Percentiles rank a stretch among this genome's conserved stretches.
These are phyloP conservation scores for Globisporangium megalacanthum DNA, from an alignment of 352 stramenopile genomes.

Conservation along the genomic window DNA sequence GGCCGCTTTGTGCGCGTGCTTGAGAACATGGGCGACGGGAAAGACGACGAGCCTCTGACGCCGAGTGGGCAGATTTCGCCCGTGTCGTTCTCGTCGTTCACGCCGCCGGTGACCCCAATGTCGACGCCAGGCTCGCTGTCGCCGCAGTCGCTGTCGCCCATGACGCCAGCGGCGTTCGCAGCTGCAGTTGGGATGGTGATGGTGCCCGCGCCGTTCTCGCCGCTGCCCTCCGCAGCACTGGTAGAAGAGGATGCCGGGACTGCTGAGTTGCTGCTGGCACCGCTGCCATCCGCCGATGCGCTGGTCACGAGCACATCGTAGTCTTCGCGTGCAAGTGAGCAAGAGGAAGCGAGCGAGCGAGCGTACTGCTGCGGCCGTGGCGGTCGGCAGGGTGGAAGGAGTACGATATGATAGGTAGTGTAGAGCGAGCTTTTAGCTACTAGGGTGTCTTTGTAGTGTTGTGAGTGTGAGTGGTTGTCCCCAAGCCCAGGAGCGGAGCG, in stretches of 20 bases:
- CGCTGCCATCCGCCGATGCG: neutral
- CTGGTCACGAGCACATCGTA: conserved; percentile 14
- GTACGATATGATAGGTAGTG: conserved; percentile 7
- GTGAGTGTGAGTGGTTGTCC: conserved; percentile 2
- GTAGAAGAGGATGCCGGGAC: neutral
- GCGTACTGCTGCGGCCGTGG: neutral
- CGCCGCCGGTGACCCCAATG: conserved; percentile 11
- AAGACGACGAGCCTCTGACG: conserved; percentile 31
- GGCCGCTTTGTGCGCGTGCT: conserved; percentile 90
- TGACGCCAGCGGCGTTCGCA: conserved; percentile 3
- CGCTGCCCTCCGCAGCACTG: neutral
- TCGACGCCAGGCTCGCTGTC: conserved; percentile 8
- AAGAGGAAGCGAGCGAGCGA: neutral
- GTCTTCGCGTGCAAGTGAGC: neutral
- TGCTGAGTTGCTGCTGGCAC: neutral
- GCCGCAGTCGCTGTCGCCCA: neutral
- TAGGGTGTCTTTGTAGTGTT: conserved; percentile 3
- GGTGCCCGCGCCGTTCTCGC: conserved; percentile 1
- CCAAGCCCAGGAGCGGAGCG: neutral
- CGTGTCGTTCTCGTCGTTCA: conserved; percentile 16
- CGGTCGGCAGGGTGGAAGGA: neutral
- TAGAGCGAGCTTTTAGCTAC: conserved; percentile 3
- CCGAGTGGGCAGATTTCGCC: conserved; percentile 16
- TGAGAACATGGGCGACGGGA: conserved; percentile 45
- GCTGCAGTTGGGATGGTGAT: conserved; percentile 7